Conservation (phyloP, 805 yeast species). For the Starmera dryadoides region DNA sequence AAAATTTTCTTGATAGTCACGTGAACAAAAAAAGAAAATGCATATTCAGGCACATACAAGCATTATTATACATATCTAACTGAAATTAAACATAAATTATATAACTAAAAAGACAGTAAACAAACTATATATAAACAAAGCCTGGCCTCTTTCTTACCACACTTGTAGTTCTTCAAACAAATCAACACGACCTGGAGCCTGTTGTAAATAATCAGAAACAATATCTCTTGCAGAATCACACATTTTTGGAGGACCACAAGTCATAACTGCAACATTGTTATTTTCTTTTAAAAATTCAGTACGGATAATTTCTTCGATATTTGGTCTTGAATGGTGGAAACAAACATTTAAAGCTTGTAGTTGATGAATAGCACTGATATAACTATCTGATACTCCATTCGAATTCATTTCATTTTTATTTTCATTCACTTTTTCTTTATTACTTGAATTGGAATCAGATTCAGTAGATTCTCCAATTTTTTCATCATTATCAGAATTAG, state of each 20-base stretch:
- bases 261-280: conserved; percentile 40
- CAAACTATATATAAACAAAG: conserved; percentile 4
- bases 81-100: too few species aligned
- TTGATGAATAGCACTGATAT: too few species aligned
- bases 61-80: too few species aligned
- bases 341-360: conserved; percentile 15
- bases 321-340: conserved; percentile 37
- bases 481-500: conserved; percentile 3
- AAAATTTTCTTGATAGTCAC: too few species aligned
- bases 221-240: conserved; percentile 45
- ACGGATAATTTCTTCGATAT: conserved; percentile 28
- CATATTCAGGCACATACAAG: too few species aligned
- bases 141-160: conserved; percentile 35
- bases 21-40: too few species aligned
- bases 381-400: too few species aligned
- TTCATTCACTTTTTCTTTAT: conserved; percentile 22
- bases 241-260: conserved; percentile 54
- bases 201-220: conserved; percentile 33
- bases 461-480: conserved; percentile 2
- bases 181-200: conserved; percentile 43
- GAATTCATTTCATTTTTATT: conserved; percentile 21
- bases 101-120: background rate
- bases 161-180: conserved; percentile 65
- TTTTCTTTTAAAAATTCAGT: conserved; percentile 26
- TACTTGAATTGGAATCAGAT: background rate